phyloP scores from a whole-genome alignment of 805 yeast species.

The Zygotorulaspora florentina region DNA sequence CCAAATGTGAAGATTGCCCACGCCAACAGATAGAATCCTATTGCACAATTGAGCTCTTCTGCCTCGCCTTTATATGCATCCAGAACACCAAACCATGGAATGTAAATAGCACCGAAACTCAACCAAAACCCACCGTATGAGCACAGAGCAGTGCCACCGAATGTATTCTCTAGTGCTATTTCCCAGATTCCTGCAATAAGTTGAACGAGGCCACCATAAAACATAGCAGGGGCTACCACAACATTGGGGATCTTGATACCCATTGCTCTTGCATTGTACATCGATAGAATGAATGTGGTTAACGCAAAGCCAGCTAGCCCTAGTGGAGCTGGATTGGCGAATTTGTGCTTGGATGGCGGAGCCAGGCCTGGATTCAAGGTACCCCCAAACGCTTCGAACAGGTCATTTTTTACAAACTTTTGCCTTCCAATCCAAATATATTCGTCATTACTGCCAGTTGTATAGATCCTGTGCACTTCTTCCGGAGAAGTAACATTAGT shows the following conservation, averaged over 20 bases:
- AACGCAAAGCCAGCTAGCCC: constrained; percentile 60
- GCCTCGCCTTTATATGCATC: constrained; percentile 45
- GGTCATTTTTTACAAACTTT: constrained; percentile 57
- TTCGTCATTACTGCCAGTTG: constrained; percentile 50
- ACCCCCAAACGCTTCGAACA: constrained; percentile 76
- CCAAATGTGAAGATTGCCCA: constrained; percentile 63
- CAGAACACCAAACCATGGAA: constrained; percentile 56
- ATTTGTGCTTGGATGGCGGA: constrained; percentile 52
- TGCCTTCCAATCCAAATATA: constrained; percentile 69
- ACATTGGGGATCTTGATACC: constrained; percentile 49
- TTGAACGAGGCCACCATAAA: constrained; percentile 62
- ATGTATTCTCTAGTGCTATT: constrained; percentile 57
- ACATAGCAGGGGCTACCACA: constrained; percentile 53
- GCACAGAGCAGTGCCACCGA: constrained; percentile 60
- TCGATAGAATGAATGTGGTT: constrained; percentile 56
- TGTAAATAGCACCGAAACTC: constrained; percentile 54
- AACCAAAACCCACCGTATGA: constrained; percentile 72
- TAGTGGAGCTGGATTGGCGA: constrained; percentile 65
- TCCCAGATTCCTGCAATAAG: constrained; percentile 65
- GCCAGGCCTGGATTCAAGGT: constrained; percentile 65
- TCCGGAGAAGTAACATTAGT: constrained; percentile 1
- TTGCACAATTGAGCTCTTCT: constrained; percentile 42
- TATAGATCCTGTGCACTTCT: constrained; percentile 27
- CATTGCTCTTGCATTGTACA: constrained; percentile 52
- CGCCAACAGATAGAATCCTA: constrained; percentile 56